Evolutionary conservation across 176 grass and related monocot species (phyloP).

Genomic region (Ensete ventricosum): DNA sequence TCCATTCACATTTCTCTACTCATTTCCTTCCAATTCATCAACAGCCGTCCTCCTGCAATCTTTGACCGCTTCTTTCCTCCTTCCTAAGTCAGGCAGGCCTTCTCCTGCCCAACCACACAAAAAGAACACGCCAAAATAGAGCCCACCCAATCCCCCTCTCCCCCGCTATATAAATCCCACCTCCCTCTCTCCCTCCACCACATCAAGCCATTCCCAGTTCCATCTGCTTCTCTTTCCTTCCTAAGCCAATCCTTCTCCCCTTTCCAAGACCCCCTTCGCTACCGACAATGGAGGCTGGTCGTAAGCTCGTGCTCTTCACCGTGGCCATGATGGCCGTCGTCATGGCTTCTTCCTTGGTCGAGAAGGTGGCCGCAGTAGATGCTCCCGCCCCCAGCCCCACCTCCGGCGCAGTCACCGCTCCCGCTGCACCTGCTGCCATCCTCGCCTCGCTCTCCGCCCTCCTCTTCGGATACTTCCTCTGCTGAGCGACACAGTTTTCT

Average conservation of each 20-base stretch:
- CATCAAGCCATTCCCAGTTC: not conserved
- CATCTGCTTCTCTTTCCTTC: too few species aligned
- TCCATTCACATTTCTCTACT: too few species aligned
- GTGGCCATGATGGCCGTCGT: conserved; percentile 6
- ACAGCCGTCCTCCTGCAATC: not conserved
- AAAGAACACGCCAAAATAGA: not conserved
- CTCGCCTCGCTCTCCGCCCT: conserved; percentile 5
- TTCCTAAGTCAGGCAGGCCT: not conserved
- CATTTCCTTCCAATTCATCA: too few species aligned
- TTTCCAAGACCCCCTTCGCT: not conserved
- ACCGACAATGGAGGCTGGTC: conserved; percentile 16
- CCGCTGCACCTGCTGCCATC: conserved; percentile 11
- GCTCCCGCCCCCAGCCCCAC: not conserved
- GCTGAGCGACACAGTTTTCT: not conserved
- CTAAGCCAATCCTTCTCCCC: too few species aligned
- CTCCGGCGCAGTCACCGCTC: conserved; percentile 20
- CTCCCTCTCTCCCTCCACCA: not conserved
- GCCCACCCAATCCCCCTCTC: too few species aligned
- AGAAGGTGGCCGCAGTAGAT: not conserved
- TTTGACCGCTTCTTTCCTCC: not conserved
- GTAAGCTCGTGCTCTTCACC: conserved; percentile 34
- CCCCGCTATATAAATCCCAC: not conserved
- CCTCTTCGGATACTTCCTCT: conserved; percentile 34
- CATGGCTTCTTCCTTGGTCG: conserved; percentile 29
- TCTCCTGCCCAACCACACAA: not conserved